Percentiles rank a stretch among this genome's conserved stretches.
These are phyloP conservation scores for Phytophthora rubi DNA, from an alignment of 352 stramenopile genomes.

Conservation along the genomic window DNA sequence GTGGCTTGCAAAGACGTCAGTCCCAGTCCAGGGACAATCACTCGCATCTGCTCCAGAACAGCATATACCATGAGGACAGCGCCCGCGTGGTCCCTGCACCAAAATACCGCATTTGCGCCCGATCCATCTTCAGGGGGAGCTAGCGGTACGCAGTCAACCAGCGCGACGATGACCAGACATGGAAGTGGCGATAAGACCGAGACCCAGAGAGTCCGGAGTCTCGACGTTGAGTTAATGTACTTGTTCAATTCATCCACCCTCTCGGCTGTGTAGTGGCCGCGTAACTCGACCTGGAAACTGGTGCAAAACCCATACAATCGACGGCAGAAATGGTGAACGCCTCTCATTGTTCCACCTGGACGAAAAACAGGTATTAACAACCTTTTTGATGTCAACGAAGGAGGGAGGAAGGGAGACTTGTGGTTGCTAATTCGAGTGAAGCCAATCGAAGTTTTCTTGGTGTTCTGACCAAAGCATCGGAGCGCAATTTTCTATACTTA, in stretches of 20 bases:
- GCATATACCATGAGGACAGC: neutral
- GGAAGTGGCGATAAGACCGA: neutral
- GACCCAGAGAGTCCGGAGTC: neutral
- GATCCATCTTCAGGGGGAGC: neutral
- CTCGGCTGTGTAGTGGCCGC: neutral
- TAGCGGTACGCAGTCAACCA: neutral
- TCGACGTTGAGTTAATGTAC: neutral
- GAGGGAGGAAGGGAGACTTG: too few species aligned
- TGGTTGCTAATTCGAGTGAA: too few species aligned
- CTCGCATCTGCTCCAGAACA: neutral
- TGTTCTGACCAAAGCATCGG: too few species aligned
- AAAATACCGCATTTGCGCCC: neutral
- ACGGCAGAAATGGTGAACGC: neutral
- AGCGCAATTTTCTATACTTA: too few species aligned
- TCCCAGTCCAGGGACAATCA: neutral
- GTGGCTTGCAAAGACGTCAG: neutral
- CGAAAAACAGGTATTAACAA: neutral
- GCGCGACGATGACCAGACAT: neutral
- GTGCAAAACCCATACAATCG: neutral
- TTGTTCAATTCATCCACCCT: neutral
- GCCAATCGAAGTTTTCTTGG: too few species aligned
- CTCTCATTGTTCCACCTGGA: neutral
- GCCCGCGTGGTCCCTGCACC: too few species aligned
- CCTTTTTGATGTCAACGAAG: too few species aligned
- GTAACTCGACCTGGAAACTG: neutral